Conservation (phyloP, 1,284 basidiomycete genomes). For the Violaceomyces palustris region DNA sequence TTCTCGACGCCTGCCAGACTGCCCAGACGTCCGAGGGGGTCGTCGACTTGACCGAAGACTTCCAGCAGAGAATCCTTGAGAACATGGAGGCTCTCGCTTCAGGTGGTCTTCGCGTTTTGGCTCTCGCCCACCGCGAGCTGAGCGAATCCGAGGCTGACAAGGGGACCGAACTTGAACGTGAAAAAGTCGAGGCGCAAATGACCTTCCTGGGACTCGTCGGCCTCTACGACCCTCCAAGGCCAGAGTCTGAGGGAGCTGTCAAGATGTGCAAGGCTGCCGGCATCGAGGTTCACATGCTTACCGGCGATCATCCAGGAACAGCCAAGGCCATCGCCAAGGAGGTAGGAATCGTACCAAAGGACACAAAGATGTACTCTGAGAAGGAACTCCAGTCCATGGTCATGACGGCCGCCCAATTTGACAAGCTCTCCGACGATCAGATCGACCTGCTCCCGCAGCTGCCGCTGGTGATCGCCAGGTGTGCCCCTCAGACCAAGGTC, state of each 20-base stretch:
- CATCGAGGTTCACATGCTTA: constrained; percentile 66
- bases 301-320: constrained; percentile 55
- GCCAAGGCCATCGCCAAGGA: constrained; percentile 55
- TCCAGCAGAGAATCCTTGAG: constrained; percentile 27
- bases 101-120: constrained; percentile 47
- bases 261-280: constrained; percentile 63
- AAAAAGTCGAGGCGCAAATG: constrained; percentile 61
- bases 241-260: constrained; percentile 64
- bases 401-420: constrained; percentile 63
- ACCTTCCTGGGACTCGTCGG: constrained; percentile 64
- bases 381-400: constrained; percentile 35
- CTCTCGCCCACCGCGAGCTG: constrained; percentile 40
- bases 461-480: constrained; percentile 62
- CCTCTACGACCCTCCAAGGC: constrained; percentile 66
- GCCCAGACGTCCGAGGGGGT: constrained; percentile 47
- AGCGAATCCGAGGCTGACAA: constrained; percentile 24
- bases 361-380: constrained; percentile 31
- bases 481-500: constrained; percentile 57
- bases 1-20: constrained; percentile 39
- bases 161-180: constrained; percentile 34
- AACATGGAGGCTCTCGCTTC: constrained; percentile 48
- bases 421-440: constrained; percentile 62
- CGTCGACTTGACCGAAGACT: constrained; percentile 36
- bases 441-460: constrained; percentile 60
- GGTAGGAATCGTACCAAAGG: constrained; percentile 58